phyloP scores from a whole-genome alignment of 164 flowering plant species.

The Pachysandra terminalis region DNA sequence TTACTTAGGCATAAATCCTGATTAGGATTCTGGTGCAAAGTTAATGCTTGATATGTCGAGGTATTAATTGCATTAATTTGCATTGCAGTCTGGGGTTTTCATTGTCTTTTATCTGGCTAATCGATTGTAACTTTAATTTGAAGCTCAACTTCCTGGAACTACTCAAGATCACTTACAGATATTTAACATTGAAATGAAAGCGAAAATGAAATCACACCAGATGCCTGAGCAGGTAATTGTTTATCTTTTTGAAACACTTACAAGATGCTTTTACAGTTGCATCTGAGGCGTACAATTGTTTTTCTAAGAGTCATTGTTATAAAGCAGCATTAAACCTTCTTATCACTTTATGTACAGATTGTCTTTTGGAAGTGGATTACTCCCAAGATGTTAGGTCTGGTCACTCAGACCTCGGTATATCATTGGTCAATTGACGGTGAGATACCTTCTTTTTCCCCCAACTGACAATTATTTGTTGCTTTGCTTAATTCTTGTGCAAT shows the following conservation, averaged over 20 bases:
- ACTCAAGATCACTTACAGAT: slow-evolving; percentile 96
- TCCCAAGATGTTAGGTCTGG: slow-evolving; percentile 83
- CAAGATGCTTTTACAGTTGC: too few relatives aligned
- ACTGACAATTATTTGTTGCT: too few relatives aligned
- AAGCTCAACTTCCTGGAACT: slow-evolving; percentile 96
- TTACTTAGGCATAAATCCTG: not conserved
- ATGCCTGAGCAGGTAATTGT: slow-evolving; percentile 94
- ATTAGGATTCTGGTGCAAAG: not conserved
- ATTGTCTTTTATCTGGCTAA: slow-evolving; percentile 8
- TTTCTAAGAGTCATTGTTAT: too few relatives aligned
- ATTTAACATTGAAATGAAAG: slow-evolving; percentile 93
- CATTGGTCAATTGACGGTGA: slow-evolving; percentile 98
- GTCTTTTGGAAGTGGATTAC: slow-evolving; percentile 99
- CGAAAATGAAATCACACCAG: slow-evolving; percentile 92
- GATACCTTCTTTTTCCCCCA: not conserved
- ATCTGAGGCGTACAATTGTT: too few relatives aligned
- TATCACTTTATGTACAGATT: slow-evolving; percentile 38
- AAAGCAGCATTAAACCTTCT: not conserved
- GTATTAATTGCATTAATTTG: not conserved
- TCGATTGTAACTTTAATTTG: slow-evolving; percentile 25
- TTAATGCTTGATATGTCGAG: not conserved
- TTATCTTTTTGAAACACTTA: not conserved
- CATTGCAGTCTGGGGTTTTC: not conserved
- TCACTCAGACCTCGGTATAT: slow-evolving; percentile 90
- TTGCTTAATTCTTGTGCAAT: not conserved